Evolutionary conservation across 495 filamentous ascomycete species (phyloP).

Genomic region (Hyaloscypha hepaticicola): DNA sequence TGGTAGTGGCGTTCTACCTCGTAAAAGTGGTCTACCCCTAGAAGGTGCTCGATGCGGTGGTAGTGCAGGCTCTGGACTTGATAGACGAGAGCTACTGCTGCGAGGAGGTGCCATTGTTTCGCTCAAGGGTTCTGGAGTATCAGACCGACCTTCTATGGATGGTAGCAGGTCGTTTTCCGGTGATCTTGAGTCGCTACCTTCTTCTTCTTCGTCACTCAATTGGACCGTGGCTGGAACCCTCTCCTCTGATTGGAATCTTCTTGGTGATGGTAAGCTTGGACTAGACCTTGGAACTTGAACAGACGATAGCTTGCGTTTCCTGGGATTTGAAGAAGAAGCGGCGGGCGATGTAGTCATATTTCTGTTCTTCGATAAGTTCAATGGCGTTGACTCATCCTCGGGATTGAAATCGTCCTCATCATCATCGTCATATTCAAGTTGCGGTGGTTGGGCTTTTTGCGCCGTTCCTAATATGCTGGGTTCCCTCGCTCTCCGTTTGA

Average conservation of each 20-base stretch:
- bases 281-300: constrained; percentile 28
- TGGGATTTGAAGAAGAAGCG: constrained; percentile 30
- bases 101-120: constrained; percentile 53
- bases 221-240: constrained; percentile 18
- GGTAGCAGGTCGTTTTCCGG: constrained; percentile 8
- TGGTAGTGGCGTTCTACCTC: constrained; percentile 26
- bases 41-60: constrained; percentile 4
- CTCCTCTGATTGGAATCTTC: constrained; percentile 10
- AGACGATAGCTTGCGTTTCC: constrained; percentile 39
- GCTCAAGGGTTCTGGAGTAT: constrained; percentile 41
- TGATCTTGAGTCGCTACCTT: neutral
- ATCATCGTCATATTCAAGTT: constrained; percentile 44
- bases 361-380: constrained; percentile 42
- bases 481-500: constrained; percentile 63
- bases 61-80: constrained; percentile 17
- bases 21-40: constrained; percentile 13
- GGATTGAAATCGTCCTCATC: constrained; percentile 60
- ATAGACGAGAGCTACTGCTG: constrained; percentile 44
- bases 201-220: constrained; percentile 17
- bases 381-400: constrained; percentile 65
- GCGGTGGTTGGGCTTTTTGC: constrained; percentile 48
- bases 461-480: constrained; percentile 67
- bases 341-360: constrained; percentile 16
- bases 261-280: constrained; percentile 12
- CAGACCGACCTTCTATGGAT: constrained; percentile 19